Base-by-base conservation (phyloP, 108 stramenopile species). In the Schizochytrium sp. region DNA sequence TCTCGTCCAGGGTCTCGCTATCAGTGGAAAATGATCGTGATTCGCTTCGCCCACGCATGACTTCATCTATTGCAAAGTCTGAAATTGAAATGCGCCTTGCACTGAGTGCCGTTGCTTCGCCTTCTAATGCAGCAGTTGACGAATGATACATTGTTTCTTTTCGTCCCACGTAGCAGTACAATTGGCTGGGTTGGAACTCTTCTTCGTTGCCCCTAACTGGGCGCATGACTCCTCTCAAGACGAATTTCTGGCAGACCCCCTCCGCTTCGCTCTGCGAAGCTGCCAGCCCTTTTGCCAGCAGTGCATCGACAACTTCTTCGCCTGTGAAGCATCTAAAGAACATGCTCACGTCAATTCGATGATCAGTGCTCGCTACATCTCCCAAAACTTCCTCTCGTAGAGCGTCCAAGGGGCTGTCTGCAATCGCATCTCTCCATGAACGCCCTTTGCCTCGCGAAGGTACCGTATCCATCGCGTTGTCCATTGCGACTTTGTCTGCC, bases 151-250 rank as follows among this genome's bases (percentile, higher is more conserved):
- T 44, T 38, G 64, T 69, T 15, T 69, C 64, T 38, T 69, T 69
- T 38, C 64, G 64, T 7, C 64, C 64, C 8, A 69, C 64, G 64
- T 69, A 69, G 64, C 64, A 69, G 64, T 69, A 69, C 42, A 69
- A 44, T 7, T 38, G 42, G 0, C 44, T 44, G 12, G 64, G 12
- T 44, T 69, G 19, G 28, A 69, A 69, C 19, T 12, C 44, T 38
- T 69, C 64, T 12, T 38, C 42, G 64, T 44, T 69, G 12, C 64
- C 64, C 42, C 64, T 38, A 7, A 69, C 64, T 7, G 64, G 64
- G 10, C 64, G 64, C 64, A 69, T 69, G 64, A 69, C 64, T 38
- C 64, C 64, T 69, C 64, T 38, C 15, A 44, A 69, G 1, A 69
- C 64, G 0, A 69, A 69, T 7, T 44, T 38, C 28, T 38, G 64